Evolutionary conservation across 805 yeast species (phyloP), one percentile per base, ranked within the genome.

Genomic region (Vanderwaltozyma verrucispora): DNA sequence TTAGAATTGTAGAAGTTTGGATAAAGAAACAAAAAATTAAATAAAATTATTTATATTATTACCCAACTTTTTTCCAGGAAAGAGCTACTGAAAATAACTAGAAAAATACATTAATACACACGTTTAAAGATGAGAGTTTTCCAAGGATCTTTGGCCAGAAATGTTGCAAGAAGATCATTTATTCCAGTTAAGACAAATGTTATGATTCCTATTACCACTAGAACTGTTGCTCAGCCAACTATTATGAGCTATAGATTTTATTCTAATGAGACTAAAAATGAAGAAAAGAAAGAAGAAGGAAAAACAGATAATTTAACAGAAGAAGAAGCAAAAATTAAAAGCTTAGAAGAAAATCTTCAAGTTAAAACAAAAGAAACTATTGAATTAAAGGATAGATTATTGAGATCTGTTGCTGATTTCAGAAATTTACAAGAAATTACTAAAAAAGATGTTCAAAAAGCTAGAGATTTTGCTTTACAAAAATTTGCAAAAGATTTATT

Each of bases 341-440:
- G 60, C 30, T 39, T 79, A 44, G 67, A 73, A 53, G 64, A 62
- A 20, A 76, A 80, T 56, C 64, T 75, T 45, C 71, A 62, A 26
- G 67, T 68, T 38, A 84, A 77, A 56, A 79, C 72, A 50, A 77
- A 76, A 54, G 95, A 87, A 45, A 68, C 71, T 46, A 87, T 87
- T 19, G 86, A 81, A 49, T 67, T 82, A 65, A 87, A 85, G 62
- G 94, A 86, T 60, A 77, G 79, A 50, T 79, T 82, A 55, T 70
- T 85, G 40, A 76, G 94, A 49, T 72, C 94, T 18, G 72, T 86
- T 40, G 95, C 96, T 19, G 96, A 87, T 61, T 88, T 86, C 78
- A 77, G 95, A 52, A 86, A 84, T 64, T 69, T 87, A 51, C 96
- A 87, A 68, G 89, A 83, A 56, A 78, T 88, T 36, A 85, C 96